phyloP scores from a whole-genome alignment of 1,284 basidiomycete species.

The Earliella scabrosa region DNA sequence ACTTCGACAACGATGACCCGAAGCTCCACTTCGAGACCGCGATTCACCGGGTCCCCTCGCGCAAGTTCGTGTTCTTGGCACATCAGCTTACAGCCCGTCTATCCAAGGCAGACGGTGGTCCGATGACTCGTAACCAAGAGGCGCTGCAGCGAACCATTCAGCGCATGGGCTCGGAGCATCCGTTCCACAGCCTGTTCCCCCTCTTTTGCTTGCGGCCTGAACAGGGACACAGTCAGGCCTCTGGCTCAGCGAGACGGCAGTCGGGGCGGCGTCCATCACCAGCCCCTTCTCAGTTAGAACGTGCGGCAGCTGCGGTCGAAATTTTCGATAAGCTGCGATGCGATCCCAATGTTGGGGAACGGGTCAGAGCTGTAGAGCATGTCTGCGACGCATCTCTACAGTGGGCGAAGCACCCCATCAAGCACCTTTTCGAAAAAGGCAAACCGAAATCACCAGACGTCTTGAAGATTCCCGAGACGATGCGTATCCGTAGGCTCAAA shows the following conservation, averaged over 20 bases:
- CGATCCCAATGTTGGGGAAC: constrained; percentile 41
- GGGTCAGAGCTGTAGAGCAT: constrained; percentile 63
- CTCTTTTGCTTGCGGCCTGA: constrained; percentile 68
- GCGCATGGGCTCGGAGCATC: constrained; percentile 88
- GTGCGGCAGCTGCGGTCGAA: constrained; percentile 68
- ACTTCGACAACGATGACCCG: constrained; percentile 66
- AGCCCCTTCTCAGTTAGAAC: constrained; percentile 50
- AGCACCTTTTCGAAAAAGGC: constrained; percentile 31
- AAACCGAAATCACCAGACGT: constrained; percentile 26
- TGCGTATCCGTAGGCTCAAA: constrained; percentile 52
- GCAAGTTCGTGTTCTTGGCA: constrained; percentile 89
- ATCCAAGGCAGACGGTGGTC: constrained; percentile 41
- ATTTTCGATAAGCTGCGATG: constrained; percentile 68
- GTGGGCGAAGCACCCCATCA: constrained; percentile 77
- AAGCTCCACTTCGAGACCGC: constrained; percentile 55
- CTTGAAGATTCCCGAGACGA: constrained; percentile 46
- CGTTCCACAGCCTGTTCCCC: constrained; percentile 93
- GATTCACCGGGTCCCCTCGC: constrained; percentile 75
- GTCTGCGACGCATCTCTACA: constrained; percentile 78
- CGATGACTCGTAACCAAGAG: constrained; percentile 55
- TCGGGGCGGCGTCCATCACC: constrained; percentile 46
- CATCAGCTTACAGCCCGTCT: constrained; percentile 93
- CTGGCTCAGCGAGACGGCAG: constrained; percentile 37
- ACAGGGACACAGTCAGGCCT: constrained; percentile 8
- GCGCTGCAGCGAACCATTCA: constrained; percentile 70